phyloP scores from a whole-genome alignment of 768 basidiomycete genomes.

The Lactarius deliciosus region DNA sequence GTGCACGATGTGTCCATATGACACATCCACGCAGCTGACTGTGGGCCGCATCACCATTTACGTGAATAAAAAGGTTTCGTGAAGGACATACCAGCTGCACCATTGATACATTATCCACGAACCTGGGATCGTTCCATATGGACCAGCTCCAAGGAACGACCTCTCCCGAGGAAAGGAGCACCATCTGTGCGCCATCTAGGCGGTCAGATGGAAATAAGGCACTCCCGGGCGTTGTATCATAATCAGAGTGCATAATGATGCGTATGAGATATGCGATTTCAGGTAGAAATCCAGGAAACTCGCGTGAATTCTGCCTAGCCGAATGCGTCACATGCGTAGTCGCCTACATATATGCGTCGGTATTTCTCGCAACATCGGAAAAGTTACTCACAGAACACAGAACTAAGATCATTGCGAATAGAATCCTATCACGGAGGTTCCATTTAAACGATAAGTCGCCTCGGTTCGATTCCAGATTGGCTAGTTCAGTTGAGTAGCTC shows the following conservation, averaged over 20 bases:
- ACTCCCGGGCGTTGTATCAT: conserved; percentile 22
- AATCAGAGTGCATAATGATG: conserved; percentile 19
- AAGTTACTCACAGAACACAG: conserved; percentile 29
- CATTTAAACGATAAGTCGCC: background rate
- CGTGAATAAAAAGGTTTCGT: background rate
- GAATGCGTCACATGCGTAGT: background rate
- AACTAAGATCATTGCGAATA: conserved; percentile 29
- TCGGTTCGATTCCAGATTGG: background rate
- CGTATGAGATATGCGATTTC: conserved; percentile 22
- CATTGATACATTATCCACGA: conserved; percentile 50
- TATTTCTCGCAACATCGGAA: background rate
- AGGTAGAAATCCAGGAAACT: conserved; percentile 13
- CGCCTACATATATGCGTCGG: background rate
- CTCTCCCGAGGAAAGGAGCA: conserved; percentile 60
- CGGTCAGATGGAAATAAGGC: conserved; percentile 6
- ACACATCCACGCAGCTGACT: conserved; percentile 58
- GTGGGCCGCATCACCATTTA: conserved; percentile 9
- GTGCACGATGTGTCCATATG: conserved; percentile 36
- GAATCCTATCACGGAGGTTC: conserved; percentile 17
- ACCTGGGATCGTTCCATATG: conserved; percentile 56
- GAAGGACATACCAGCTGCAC: conserved; percentile 45
- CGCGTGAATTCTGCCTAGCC: background rate
- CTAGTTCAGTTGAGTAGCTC: background rate
- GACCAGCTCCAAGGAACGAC: conserved; percentile 65
- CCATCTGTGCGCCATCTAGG: conserved; percentile 45